Evolutionary conservation across 1,284 basidiomycete genomes (phyloP).

Genomic region (Xerocomus cyaneibrunnescens): DNA sequence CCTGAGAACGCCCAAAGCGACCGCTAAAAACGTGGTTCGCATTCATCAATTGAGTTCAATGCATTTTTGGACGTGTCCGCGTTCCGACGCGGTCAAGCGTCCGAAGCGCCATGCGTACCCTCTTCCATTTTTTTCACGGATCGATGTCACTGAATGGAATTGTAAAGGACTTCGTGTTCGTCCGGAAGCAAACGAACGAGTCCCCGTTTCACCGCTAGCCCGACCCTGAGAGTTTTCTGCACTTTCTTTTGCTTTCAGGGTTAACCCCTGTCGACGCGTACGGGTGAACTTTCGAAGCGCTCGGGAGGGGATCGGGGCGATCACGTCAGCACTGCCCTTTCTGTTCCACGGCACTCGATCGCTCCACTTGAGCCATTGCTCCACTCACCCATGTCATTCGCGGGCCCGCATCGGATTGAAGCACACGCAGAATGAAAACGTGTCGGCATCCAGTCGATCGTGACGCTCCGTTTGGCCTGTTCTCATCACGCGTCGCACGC

Average conservation of each 20-base stretch:
- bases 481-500: no score
- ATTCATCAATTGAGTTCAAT: neutral
- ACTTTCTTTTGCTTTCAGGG: neutral
- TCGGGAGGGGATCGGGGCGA: neutral
- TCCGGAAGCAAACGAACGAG: neutral
- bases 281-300: neutral
- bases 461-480: no score
- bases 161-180: neutral
- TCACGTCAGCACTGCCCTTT: neutral
- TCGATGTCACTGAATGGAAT: neutral
- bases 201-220: neutral
- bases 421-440: neutral
- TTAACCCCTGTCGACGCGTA: neutral
- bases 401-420: neutral
- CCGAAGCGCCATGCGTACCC: neutral
- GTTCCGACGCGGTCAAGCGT: neutral
- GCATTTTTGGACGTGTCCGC: neutral
- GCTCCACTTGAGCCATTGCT: constrained; percentile 2
- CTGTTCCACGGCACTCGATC: neutral
- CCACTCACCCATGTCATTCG: neutral
- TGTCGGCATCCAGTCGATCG: no score
- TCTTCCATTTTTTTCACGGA: neutral
- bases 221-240: neutral
- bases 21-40: constrained; percentile 2
- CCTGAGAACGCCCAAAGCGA: no score